A percentile compares a stretch with the other conserved stretches of the same genome.
Conservation (phyloP, 2,329 filamentous ascomycete species). For the Thielaviopsis euricoi region DNA sequence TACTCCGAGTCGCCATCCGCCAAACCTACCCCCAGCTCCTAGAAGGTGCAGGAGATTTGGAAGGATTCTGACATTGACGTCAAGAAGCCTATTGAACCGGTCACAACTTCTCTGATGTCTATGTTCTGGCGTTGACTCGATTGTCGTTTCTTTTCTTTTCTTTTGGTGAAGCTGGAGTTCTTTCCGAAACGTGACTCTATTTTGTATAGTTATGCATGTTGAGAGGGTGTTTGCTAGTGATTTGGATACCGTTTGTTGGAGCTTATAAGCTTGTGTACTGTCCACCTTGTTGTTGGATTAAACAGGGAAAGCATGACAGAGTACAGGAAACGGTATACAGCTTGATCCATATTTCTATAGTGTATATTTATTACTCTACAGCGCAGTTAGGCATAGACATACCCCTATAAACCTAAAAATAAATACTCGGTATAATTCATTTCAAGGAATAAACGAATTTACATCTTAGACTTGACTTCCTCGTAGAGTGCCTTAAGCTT, state of each 20-base stretch:
- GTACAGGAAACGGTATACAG: background rate
- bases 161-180: background rate
- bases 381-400: background rate
- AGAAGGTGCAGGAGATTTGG: background rate
- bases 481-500: constrained; percentile 63
- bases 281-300: background rate
- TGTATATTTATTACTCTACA: background rate
- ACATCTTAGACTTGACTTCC: constrained; percentile 85
- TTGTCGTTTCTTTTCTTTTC: background rate
- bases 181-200: background rate
- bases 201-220: background rate
- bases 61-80: background rate
- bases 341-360: background rate
- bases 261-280: background rate
- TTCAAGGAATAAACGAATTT: constrained; percentile 13
- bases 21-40: background rate
- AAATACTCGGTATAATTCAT: background rate
- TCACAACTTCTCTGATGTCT: background rate
- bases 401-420: background rate
- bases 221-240: background rate
- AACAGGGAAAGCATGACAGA: background rate
- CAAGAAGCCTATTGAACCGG: background rate
- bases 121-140: background rate
- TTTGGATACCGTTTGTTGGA: background rate
- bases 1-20: constrained; percentile 29